These are phyloP conservation scores for Citrus hindsii DNA, from an alignment of 345 rosid genomes.

Conservation along the genomic window DNA sequence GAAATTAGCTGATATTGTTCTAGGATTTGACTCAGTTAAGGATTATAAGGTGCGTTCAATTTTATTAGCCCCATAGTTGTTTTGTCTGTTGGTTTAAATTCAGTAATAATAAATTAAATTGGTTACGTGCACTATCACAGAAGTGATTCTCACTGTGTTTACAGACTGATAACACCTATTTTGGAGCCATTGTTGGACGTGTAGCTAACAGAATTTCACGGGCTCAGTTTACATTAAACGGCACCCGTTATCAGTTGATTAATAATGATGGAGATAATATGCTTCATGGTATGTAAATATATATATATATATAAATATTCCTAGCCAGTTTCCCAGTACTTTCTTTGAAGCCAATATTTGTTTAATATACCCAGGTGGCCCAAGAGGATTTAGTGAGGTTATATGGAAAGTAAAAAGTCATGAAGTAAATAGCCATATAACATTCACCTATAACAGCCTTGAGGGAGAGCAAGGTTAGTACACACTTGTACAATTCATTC, in stretches of 20 bases:
- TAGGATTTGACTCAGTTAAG: slow-evolving; percentile 42
- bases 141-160: not conserved
- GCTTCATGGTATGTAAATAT: slow-evolving; percentile 55
- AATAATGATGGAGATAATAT: slow-evolving; percentile 72
- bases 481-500: not conserved
- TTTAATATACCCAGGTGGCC: slow-evolving; percentile 49
- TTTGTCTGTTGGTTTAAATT: no score
- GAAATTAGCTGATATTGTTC: slow-evolving; percentile 48
- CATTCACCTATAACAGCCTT: slow-evolving; percentile 57
- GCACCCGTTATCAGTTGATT: slow-evolving; percentile 42
- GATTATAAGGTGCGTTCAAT: slow-evolving; percentile 38
- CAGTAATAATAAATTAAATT: no score
- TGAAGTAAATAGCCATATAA: slow-evolving; percentile 34
- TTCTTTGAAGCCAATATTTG: no score
- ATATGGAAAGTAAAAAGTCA: slow-evolving; percentile 53
- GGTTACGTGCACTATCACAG: no score
- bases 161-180: slow-evolving; percentile 68
- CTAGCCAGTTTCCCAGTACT: no score
- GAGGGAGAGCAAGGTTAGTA: slow-evolving; percentile 71
- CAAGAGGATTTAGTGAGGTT: slow-evolving; percentile 61
- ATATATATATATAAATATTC: no score
- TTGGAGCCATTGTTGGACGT: slow-evolving; percentile 83
- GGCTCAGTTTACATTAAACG: slow-evolving; percentile 62
- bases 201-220: slow-evolving; percentile 79
- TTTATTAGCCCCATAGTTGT: not conserved